Conservation (phyloP, 2,329 filamentous ascomycete genomes). For the Epichloe gansuensis region DNA sequence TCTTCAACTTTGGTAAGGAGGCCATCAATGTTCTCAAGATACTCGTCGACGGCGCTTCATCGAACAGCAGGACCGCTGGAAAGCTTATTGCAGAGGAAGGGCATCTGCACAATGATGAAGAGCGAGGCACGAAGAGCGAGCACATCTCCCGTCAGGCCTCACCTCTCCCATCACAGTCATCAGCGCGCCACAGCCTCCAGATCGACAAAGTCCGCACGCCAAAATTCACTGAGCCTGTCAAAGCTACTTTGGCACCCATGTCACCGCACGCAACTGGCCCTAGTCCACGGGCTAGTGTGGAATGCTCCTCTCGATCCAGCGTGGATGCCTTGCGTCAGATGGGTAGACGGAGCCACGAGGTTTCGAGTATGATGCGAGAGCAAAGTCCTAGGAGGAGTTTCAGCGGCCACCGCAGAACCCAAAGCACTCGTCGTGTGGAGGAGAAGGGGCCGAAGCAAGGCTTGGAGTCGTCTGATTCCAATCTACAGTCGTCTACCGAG, state of each 20-base stretch:
- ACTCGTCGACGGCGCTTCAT: constrained; percentile 52
- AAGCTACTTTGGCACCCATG: constrained; percentile 44
- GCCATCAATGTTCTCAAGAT: constrained; percentile 66
- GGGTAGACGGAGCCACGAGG: constrained; percentile 38
- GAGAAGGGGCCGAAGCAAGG: constrained; percentile 35
- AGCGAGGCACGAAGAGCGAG: not conserved
- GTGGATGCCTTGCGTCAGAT: constrained; percentile 39
- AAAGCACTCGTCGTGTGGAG: constrained; percentile 33
- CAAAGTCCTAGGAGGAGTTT: constrained; percentile 45
- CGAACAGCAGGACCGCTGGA: constrained; percentile 20
- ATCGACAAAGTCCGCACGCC: constrained; percentile 22
- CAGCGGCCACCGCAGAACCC: constrained; percentile 43
- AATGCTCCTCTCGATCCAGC: constrained; percentile 35
- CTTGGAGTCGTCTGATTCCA: constrained; percentile 60
- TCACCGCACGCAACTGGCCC: constrained; percentile 30
- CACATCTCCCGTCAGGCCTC: not conserved
- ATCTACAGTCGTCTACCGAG: constrained; percentile 56
- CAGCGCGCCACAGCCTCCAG: constrained; percentile 10
- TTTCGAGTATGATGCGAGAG: constrained; percentile 30
- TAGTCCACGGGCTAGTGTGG: constrained; percentile 43
- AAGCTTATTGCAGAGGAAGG: constrained; percentile 11
- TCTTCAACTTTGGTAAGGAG: constrained; percentile 76
- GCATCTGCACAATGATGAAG: constrained; percentile 1
- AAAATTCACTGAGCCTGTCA: constrained; percentile 43
- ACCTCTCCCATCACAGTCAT: constrained; percentile 7